Conservation (phyloP, 345 rosid species). For the Salix exigua region DNA sequence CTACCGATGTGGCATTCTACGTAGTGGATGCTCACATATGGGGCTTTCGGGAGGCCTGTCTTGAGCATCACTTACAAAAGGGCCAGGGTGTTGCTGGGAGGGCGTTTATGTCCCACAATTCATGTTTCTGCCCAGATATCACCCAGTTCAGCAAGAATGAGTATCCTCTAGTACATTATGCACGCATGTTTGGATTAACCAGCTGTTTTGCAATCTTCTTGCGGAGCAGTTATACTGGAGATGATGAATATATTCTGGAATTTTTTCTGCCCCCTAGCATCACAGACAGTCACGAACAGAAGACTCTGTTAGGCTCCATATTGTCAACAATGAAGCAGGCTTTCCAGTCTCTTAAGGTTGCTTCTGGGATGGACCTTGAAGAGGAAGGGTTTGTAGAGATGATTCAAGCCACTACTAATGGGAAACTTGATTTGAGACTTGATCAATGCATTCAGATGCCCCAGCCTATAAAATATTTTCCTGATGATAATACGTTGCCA, state of each 20-base stretch:
- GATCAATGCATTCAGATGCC: constrained; percentile 47
- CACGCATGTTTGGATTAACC: constrained; percentile 75
- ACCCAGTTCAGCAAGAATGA: constrained; percentile 77
- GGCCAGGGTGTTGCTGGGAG: constrained; percentile 94
- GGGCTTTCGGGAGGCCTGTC: constrained; percentile 94
- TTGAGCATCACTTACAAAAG: constrained; percentile 89
- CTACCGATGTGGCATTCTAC: constrained; percentile 79
- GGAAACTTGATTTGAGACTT: constrained; percentile 42
- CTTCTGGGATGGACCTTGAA: constrained; percentile 58
- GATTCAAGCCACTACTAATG: constrained; percentile 46
- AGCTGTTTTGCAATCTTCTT: constrained; percentile 82
- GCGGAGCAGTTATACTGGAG: constrained; percentile 67
- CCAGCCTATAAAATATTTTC: constrained; percentile 33
- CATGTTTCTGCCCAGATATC: constrained; percentile 72
- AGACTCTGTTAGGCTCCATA: constrained; percentile 55
- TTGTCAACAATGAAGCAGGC: constrained; percentile 75
- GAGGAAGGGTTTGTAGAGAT: constrained; percentile 59
- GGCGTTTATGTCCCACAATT: constrained; percentile 66
- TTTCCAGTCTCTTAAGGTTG: constrained; percentile 71
- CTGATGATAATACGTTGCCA: constrained; percentile 21
- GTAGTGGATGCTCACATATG: constrained; percentile 87
- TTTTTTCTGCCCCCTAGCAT: constrained; percentile 70
- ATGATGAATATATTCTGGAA: constrained; percentile 81
- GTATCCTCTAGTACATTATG: constrained; percentile 94
- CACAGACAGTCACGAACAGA: constrained; percentile 43